Percentiles rank a stretch among this genome's conserved stretches.
Evolutionary conservation across 1,284 basidiomycete genomes (phyloP).

Genomic region (Volvariella volvacea): DNA sequence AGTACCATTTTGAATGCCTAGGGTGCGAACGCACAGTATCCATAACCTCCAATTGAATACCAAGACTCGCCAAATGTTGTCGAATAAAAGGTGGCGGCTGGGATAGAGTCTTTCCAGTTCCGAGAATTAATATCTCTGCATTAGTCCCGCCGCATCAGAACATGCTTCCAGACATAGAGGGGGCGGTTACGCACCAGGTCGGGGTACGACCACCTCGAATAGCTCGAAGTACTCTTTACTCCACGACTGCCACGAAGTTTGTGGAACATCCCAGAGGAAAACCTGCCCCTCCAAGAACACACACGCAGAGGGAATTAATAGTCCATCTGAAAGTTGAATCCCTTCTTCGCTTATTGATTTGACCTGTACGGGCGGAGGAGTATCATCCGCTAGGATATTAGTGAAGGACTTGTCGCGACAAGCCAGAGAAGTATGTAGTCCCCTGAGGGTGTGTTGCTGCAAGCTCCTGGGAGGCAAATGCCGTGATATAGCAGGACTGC

Average conservation of each 20-base stretch:
- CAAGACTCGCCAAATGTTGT: slow-evolving; percentile 67
- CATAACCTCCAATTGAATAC: slow-evolving; percentile 92
- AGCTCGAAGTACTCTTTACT: slow-evolving; percentile 66
- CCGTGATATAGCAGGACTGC: too few species aligned
- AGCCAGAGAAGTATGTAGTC: not conserved
- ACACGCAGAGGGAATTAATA: slow-evolving; percentile 71
- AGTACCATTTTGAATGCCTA: slow-evolving; percentile 4
- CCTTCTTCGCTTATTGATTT: slow-evolving; percentile 52
- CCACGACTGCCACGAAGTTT: slow-evolving; percentile 62
- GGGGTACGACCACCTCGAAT: slow-evolving; percentile 77
- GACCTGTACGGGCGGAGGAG: slow-evolving; percentile 66
- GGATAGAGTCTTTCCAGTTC: slow-evolving; percentile 72
- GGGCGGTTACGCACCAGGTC: slow-evolving; percentile 60
- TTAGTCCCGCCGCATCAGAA: too few species aligned
- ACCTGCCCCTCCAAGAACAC: slow-evolving; percentile 85
- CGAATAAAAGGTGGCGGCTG: slow-evolving; percentile 69
- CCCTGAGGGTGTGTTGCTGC: too few species aligned
- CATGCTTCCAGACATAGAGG: too few species aligned
- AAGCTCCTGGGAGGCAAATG: too few species aligned
- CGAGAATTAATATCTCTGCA: slow-evolving; percentile 88
- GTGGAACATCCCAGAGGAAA: slow-evolving; percentile 86
- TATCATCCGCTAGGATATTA: slow-evolving; percentile 68
- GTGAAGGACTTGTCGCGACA: slow-evolving; percentile 21
- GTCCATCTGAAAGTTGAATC: slow-evolving; percentile 67
- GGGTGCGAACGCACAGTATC: slow-evolving; percentile 67